Evolutionary conservation across 2,329 filamentous ascomycete genomes (phyloP), one percentile per base, ranked within the genome.

Genomic region (Plenodomus tracheiphilus): DNA sequence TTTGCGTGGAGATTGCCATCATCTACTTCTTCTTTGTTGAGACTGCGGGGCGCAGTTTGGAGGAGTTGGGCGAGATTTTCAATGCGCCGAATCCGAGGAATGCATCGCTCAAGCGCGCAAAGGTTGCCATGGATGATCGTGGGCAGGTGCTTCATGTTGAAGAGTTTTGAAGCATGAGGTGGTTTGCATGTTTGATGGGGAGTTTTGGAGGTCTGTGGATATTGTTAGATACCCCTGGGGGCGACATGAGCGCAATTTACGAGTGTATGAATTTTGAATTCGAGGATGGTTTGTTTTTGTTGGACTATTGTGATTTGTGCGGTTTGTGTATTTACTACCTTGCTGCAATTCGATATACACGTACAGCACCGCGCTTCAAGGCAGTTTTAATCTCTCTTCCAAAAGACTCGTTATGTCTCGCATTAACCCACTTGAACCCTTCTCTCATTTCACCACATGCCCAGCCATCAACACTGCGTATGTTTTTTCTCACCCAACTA

Each of bases 21-120:
- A 62, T 70, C 22, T 66, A 58, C 44, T 63, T 63, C 47, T 68
- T 68, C 59, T 70, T 68, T 35, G 67, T 70, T 17, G 67, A 70
- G 35, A 70, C 66, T 2, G 59, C 61, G 0, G 66, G 66, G 2
- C 66, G 68, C 53, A 69, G 66, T 16, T 53, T 69, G 0, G 67
- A 70, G 37, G 67, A 70, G 46, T 51, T 69, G 13, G 66, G 56
- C 52, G 63, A 57, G 19, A 67, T 70, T 37, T 70, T 69, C 34
- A 65, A 69, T 9, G 64, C 64, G 9, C 54, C 54, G 1, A 68
- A 66, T 40, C 67, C 66, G 2, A 43, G 55, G 28, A 66, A 62
- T 8, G 67, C 51, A 18, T 62, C 56, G 10, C 50, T 57, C 15
- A 63, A 58, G 49, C 56, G 52, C 30, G 47, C 63, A 20, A 67